Conservation (phyloP, 2,329 filamentous ascomycete species). For the Septoria petroselini region DNA sequence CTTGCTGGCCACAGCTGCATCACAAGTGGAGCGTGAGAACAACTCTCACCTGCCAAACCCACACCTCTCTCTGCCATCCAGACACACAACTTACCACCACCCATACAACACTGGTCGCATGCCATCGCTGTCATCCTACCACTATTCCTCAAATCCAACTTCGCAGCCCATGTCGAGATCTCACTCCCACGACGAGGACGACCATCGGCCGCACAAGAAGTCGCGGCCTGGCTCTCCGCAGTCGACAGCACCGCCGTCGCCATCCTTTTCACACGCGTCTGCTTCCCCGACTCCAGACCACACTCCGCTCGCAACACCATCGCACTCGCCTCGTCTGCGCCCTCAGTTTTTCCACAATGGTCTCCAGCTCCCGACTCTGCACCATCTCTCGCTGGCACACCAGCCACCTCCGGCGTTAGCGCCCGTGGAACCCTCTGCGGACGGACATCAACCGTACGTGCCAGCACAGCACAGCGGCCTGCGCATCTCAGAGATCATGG, state of each 20-base stretch:
- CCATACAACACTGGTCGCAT: constrained; percentile 60
- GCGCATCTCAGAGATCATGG: constrained; percentile 89
- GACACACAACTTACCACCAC: constrained; percentile 43
- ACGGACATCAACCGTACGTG: constrained; percentile 58
- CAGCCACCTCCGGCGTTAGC: constrained; percentile 58
- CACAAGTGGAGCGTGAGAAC: constrained; percentile 63
- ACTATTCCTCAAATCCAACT: constrained; percentile 50
- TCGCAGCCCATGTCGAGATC: constrained; percentile 84
- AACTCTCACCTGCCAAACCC: constrained; percentile 44
- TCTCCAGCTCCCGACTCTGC: constrained; percentile 82
- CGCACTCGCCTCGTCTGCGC: constrained; percentile 86
- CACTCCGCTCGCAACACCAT: constrained; percentile 95
- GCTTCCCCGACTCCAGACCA: constrained; percentile 93
- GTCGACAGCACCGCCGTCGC: constrained; percentile 91
- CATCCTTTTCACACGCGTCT: constrained; percentile 94
- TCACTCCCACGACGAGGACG: constrained; percentile 79
- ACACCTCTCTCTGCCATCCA: constrained; percentile 36
- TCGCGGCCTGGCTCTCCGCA: constrained; percentile 91
- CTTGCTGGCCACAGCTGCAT: constrained; percentile 66
- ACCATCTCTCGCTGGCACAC: constrained; percentile 66
- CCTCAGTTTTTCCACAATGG: constrained; percentile 66
- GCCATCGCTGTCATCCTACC: constrained; percentile 74
- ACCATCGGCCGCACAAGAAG: constrained; percentile 77
- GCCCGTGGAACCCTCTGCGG: constrained; percentile 66
- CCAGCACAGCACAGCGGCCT: constrained; percentile 63